These are phyloP conservation scores for Choricystis sp. DNA, from an alignment of 139 green algal genomes.

Conservation along the genomic window DNA sequence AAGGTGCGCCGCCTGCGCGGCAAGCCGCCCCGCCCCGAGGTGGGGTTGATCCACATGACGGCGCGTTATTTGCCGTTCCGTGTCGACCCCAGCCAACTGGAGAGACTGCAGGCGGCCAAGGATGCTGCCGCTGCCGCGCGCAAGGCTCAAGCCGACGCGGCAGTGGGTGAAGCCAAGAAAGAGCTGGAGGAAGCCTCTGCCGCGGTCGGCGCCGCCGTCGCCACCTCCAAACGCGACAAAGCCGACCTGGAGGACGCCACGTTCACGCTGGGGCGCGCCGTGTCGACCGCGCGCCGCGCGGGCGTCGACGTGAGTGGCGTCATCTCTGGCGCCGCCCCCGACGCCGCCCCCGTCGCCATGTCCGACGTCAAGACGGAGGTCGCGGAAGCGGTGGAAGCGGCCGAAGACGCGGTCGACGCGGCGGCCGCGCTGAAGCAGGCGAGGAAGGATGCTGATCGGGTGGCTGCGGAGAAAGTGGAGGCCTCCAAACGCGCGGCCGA, in stretches of 20 bases:
- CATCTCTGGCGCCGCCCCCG: too few species aligned
- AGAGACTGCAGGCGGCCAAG: background rate
- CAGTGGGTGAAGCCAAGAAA: background rate
- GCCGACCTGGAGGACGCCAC: background rate
- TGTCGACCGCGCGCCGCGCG: background rate
- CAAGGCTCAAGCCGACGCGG: background rate
- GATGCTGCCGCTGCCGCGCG: background rate
- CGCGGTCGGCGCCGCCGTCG: background rate
- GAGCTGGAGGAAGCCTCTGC: background rate
- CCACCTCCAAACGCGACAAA: background rate
- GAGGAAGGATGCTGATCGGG: background rate
- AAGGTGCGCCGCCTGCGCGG: background rate
- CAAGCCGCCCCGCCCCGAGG: background rate
- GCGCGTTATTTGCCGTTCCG: background rate
- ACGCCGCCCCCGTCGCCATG: background rate
- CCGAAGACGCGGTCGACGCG: background rate
- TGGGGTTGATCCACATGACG: background rate
- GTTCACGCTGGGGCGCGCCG: background rate
- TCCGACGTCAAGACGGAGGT: background rate
- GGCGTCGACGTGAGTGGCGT: background rate
- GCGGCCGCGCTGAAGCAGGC: background rate
- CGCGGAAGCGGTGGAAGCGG: background rate
- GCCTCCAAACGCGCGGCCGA: background rate
- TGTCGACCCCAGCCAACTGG: background rate
- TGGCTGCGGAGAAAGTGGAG: background rate